Evolutionary conservation across 176 grass and related monocot species (phyloP), one percentile per base, ranked within the genome.

Genomic region (Carex littledalei): DNA sequence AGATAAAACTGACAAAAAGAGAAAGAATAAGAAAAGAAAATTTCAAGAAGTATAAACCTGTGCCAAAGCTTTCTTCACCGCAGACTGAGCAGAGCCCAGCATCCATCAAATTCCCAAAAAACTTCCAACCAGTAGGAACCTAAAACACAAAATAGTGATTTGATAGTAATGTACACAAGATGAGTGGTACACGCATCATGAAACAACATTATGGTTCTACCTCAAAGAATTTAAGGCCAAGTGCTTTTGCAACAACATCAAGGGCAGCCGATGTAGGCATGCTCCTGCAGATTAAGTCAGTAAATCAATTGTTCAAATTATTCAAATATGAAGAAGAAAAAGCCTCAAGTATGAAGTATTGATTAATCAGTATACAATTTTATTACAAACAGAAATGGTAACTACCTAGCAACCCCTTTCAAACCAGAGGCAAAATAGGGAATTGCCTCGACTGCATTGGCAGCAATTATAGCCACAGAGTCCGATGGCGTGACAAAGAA

Each of bases 251-350:
- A 53, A 99, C 96, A 39, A 99, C 91, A 84, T 99, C 96, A 92
- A 99, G 96, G 84, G 96, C 96, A 87, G 96, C 96, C 85, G 96
- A 99, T 74, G 96, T 99, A 79, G 96, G 96, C 96, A 99, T 99
- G 81, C 96, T 99, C 93, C 96, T 99, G 87, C 84, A 89, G 55
- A 80, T 89, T 20, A 61, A 76, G 86, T 85, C 73, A 93, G 47
- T 35, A 91, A 80, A 79, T 82, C 6, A 85, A 83, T 39, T 68
- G 34, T 31, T 59, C 2, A 39, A 15, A 74, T 77, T 1, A 62
- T 64, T 16, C 37, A 66, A 56, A 71, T 52, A 31, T 70, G 43
- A 21, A 63, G 20, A 86, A 43, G 10, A 89, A 86, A 21, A 50
- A 83, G 39, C 35, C 41, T 52, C 53, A 29, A 85, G 16, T 12